A percentile compares a stretch with the other conserved stretches of the same genome.
Evolutionary conservation across 805 yeast genomes (phyloP).

Genomic region (Pichia insulana): DNA sequence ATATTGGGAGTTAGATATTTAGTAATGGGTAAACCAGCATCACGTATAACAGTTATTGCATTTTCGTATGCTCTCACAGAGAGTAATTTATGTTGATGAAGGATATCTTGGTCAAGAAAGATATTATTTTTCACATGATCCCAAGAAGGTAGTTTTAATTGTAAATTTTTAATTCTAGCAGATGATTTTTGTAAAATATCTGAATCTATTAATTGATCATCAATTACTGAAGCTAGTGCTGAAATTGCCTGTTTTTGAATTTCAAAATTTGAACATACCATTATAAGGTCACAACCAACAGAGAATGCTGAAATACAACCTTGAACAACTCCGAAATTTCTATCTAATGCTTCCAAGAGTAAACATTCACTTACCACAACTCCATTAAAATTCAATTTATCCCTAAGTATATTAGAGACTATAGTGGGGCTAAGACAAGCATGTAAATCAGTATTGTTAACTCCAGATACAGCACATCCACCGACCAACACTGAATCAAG

Average conservation of each 20-base stretch:
- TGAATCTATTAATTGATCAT: conserved; percentile 34
- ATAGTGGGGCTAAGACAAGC: conserved; percentile 52
- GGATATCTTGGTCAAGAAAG: conserved; percentile 26
- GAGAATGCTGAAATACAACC: conserved; percentile 54
- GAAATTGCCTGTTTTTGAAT: conserved; percentile 50
- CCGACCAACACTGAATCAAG: conserved; percentile 53
- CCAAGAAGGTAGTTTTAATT: conserved; percentile 38
- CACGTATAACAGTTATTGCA: conserved; percentile 47
- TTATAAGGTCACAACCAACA: conserved; percentile 57
- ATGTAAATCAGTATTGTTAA: conserved; percentile 52
- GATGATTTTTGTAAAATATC: conserved; percentile 33
- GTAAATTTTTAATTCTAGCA: conserved; percentile 36
- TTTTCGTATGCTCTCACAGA: conserved; percentile 40
- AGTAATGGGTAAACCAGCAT: conserved; percentile 43
- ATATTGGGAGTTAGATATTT: conserved; percentile 28
- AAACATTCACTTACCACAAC: conserved; percentile 52
- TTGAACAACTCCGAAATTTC: conserved; percentile 58
- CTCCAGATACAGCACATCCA: conserved; percentile 56
- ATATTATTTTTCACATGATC: conserved; percentile 27
- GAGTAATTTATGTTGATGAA: conserved; percentile 36
- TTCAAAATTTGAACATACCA: conserved; percentile 49
- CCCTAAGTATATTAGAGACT: conserved; percentile 40
- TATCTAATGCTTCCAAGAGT: conserved; percentile 54
- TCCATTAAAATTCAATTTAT: conserved; percentile 45
- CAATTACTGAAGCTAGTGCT: conserved; percentile 25